Base-by-base conservation (phyloP, 441 rosid species). In the Euphorbia celastroides region DNA sequence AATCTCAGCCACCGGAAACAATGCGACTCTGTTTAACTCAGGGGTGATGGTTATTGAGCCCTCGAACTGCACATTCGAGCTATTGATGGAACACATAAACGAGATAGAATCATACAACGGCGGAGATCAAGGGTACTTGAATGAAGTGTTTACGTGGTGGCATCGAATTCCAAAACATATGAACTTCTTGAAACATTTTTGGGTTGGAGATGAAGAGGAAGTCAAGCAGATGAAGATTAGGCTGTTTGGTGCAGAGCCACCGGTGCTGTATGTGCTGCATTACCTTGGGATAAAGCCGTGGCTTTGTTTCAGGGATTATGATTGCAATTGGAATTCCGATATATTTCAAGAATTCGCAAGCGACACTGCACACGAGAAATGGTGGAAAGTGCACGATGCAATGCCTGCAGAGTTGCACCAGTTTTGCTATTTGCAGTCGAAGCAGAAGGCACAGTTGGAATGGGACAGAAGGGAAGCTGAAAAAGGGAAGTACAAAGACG, bases 21-120 rank as follows among this genome's bases (percentile, higher is more conserved):
- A 87, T 42, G 97, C 82, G 51, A 87, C 88, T 5, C 81, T 86
- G 52, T 93, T 93, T 57, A 90, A 93, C 74, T 90, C 98, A 0
- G 97, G 98, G 7, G 98, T 90, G 50, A 93, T 93, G 98, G 85
- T 90, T 30, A 80, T 93, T 13, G 96, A 93, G 75, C 98, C 97
- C 7, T 90, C 96, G 5, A 84, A 83, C 76, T 90, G 93, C 73
- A 93, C 96, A n/a, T 93, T 90, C 80, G 71, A 87, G 64, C 93
- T 88, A 54, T n/a, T 93, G 63, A 93, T 93, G 91, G 92, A 88
- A 31, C 91, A 88, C 79, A 88, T 93, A 42, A 81, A 93, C 60
- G 93, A 90, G 80, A 87, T 90, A 0, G 89, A 86, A 60, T 90
- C 98, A n/a, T 92, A 90, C 69, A 90, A 93, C 42, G 96, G 98